These are phyloP conservation scores for Cutaneotrichosporon sp. DNA, from an alignment of 1,284 basidiomycete species.

Conservation along the genomic window DNA sequence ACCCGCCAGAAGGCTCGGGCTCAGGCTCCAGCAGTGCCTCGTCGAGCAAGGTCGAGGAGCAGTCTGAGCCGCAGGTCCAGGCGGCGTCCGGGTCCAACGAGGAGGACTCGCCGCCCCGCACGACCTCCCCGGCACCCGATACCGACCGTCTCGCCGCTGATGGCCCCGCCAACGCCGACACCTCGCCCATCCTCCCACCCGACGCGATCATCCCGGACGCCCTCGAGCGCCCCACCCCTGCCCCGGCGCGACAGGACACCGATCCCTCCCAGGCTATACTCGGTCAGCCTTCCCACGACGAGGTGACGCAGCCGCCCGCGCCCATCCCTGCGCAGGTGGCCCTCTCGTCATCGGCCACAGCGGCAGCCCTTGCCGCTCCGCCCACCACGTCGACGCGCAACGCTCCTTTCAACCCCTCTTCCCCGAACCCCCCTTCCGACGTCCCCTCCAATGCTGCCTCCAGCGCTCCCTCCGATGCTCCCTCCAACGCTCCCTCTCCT, in stretches of 20 bases:
- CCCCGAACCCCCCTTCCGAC: background rate
- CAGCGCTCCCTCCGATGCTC: background rate
- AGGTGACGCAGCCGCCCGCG: background rate
- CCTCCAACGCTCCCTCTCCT: background rate
- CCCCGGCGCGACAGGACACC: background rate
- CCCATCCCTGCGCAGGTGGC: background rate
- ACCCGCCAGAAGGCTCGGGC: slow-evolving; percentile 7
- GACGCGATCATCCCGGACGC: slow-evolving; percentile 2
- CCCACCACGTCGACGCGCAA: background rate
- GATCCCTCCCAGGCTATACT: background rate
- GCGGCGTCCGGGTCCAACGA: too few species aligned
- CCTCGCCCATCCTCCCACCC: slow-evolving; percentile 5
- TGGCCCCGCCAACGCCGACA: slow-evolving; percentile 4
- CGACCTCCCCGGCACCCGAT: background rate
- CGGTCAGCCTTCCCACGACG: background rate
- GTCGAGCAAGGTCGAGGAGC: background rate
- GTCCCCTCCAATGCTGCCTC: background rate
- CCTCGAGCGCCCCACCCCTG: background rate
- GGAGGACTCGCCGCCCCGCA: background rate
- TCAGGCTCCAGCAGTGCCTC: too few species aligned
- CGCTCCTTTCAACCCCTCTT: background rate
- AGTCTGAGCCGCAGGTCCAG: too few species aligned
- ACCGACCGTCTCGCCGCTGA: too few species aligned
- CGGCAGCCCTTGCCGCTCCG: background rate
- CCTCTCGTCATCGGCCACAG: background rate